Base-by-base conservation (phyloP, 805 yeast species). In the Myxozyma lipomycoides region DNA sequence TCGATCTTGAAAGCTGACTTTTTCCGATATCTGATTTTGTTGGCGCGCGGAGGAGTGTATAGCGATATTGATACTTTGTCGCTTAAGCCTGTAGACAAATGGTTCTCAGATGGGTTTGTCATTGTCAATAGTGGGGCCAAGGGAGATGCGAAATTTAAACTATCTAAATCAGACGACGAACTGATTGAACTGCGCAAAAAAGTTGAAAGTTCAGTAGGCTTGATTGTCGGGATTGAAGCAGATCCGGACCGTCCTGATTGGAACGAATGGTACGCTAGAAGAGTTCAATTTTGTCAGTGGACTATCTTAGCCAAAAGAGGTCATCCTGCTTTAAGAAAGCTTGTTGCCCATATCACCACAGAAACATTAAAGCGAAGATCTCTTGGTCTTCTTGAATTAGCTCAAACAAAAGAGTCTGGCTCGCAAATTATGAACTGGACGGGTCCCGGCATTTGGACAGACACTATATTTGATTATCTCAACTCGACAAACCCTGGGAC, bases 201-300 rank as follows among this genome's bases (percentile, higher is more conserved):
- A 15, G 23, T 43, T 21, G 54, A 50, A n/a, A 25, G 46, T 4
- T 26, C 65, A n/a, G 78, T 87, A 1, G 98, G 98, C 0, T 73
- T 91, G 21, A 82, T 83, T 2, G 78, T 91, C 5, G 98, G 98
- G 0, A 86, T 91, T 39, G 98, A 93, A 66, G 97, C 97, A 1
- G 98, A 91, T 62, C 97, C 98, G 0, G 97, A 91, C 66, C 74
- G 98, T 59, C 83, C 83, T 0, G 98, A 91, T 67, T 93, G 98
- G 98, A 71, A 77, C 25, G 84, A 83, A 5, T 89, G 95, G 90
- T 91, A 88, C 64, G 95, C 97, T 0, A 76, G 97, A 45, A 75
- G 98, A 55, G 80, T 91, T 40, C 98, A 91, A 70, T 86, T 91
- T 63, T 90, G 98, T 65, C 98, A 91, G 69, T 91, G 98, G 98